phyloP scores from a whole-genome alignment of 805 yeast species.

The Candida manassasensis region DNA sequence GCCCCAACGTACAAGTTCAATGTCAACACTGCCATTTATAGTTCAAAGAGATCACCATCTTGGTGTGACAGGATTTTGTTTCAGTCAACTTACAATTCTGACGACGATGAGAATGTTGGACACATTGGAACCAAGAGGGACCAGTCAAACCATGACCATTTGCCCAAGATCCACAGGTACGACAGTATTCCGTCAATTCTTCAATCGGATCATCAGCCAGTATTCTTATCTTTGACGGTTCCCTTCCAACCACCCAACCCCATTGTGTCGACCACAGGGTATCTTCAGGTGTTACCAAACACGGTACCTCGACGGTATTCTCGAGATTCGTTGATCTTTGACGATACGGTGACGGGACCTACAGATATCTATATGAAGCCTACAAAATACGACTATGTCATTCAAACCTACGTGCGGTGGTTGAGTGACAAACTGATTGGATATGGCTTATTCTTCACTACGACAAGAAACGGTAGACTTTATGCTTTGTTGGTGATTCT shows the following conservation, averaged over 20 bases:
- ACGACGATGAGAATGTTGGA: not conserved
- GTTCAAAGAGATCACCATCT: slow-evolving; percentile 63
- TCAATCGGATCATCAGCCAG: slow-evolving; percentile 81
- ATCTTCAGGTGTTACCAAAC: slow-evolving; percentile 24
- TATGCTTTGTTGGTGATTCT: slow-evolving; percentile 15
- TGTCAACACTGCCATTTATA: slow-evolving; percentile 47
- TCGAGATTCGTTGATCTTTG: slow-evolving; percentile 9
- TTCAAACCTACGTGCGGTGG: slow-evolving; percentile 21
- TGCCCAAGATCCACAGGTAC: slow-evolving; percentile 39
- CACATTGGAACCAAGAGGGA: slow-evolving; percentile 1
- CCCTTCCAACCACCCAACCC: slow-evolving; percentile 40
- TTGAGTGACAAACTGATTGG: slow-evolving; percentile 29
- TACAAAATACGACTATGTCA: slow-evolving; percentile 26
- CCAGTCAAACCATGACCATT: not conserved
- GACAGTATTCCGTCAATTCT: slow-evolving; percentile 42
- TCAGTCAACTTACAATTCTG: slow-evolving; percentile 35
- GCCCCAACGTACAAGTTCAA: slow-evolving; percentile 77
- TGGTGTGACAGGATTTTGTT: slow-evolving; percentile 88
- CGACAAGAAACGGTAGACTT: slow-evolving; percentile 32
- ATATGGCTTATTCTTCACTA: slow-evolving; percentile 29
- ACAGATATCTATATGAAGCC: slow-evolving; percentile 35
- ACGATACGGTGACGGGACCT: slow-evolving; percentile 32
- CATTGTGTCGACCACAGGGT: slow-evolving; percentile 25
- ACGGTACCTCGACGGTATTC: slow-evolving; percentile 13
- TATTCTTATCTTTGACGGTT: slow-evolving; percentile 46